Conservation (phyloP, 2,329 filamentous ascomycete genomes). For the Penicillium oxalicum region DNA sequence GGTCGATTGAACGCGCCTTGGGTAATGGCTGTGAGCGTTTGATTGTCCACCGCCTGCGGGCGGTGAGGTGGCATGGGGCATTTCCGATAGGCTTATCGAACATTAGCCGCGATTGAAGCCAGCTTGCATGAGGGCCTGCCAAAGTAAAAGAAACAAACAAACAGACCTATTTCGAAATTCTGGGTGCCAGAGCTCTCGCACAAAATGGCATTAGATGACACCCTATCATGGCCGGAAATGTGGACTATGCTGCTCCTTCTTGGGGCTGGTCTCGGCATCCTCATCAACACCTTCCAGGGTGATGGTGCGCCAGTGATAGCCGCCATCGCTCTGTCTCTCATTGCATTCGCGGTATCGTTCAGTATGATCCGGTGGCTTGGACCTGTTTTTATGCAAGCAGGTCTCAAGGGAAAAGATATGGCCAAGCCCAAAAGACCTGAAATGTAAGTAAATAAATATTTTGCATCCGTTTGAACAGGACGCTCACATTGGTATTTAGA, state of each 20-base stretch:
- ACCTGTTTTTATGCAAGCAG: conserved; percentile 77
- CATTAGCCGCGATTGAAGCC: conserved; percentile 20
- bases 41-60: conserved; percentile 15
- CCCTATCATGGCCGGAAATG: conserved; percentile 49
- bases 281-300: conserved; percentile 71
- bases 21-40: too few species aligned
- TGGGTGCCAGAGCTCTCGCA: neutral
- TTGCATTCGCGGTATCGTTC: conserved; percentile 77
- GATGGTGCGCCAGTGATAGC: conserved; percentile 86
- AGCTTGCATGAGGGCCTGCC: conserved; percentile 24
- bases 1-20: too few species aligned
- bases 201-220: conserved; percentile 30
- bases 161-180: too few species aligned
- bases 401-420: conserved; percentile 84
- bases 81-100: conserved; percentile 17
- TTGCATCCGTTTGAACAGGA: neutral
- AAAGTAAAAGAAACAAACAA: neutral
- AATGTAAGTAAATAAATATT: conserved; percentile 50
- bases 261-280: conserved; percentile 63
- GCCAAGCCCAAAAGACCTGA: conserved; percentile 69
- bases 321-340: conserved; percentile 75
- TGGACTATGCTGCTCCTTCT: conserved; percentile 58
- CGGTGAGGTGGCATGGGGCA: conserved; percentile 22
- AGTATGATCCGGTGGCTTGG: conserved; percentile 91
- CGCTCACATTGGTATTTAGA: conserved; percentile 34